Percentiles rank a stretch among this genome's conserved stretches.
Conservation (phyloP, 116 monocot species). For the Trichopus zeylanicus region DNA sequence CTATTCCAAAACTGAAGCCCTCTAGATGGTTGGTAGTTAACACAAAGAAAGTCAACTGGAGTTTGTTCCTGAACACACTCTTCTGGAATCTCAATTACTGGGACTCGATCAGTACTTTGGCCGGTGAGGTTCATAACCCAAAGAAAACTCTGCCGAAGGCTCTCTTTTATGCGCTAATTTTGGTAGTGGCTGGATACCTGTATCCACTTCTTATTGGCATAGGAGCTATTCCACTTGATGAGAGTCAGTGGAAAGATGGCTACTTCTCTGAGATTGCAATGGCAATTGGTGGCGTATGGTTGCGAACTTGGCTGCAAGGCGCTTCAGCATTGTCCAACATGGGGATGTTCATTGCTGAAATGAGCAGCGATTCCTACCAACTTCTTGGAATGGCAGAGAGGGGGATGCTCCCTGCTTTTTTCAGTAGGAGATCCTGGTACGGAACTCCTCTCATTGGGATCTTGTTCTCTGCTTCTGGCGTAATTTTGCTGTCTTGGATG, state of each 20-base stretch:
- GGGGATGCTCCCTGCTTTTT: slow-evolving; percentile 78
- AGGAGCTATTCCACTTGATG: slow-evolving; percentile 47
- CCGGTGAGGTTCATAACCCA: slow-evolving; percentile 71
- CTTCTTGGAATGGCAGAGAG: slow-evolving; percentile 85
- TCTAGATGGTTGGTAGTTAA: slow-evolving; percentile 50
- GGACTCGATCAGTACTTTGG: slow-evolving; percentile 72
- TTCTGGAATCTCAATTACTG: slow-evolving; percentile 88
- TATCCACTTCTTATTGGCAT: slow-evolving; percentile 65
- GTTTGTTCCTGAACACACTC: slow-evolving; percentile 67
- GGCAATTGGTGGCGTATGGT: slow-evolving; percentile 57
- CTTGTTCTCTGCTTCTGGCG: slow-evolving; percentile 66
- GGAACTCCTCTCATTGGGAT: slow-evolving; percentile 81
- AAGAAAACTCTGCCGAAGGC: slow-evolving; percentile 63
- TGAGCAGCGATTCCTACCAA: slow-evolving; percentile 81
- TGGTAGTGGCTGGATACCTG: slow-evolving; percentile 56
- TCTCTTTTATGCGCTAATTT: slow-evolving; percentile 55
- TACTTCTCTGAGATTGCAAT: slow-evolving; percentile 69
- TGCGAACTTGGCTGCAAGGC: slow-evolving; percentile 59
- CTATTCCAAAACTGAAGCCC: slow-evolving; percentile 42
- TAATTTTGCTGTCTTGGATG: slow-evolving; percentile 55
- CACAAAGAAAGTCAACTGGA: slow-evolving; percentile 44
- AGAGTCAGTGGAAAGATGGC: slow-evolving; percentile 65
- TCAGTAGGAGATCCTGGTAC: slow-evolving; percentile 46
- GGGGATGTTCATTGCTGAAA: slow-evolving; percentile 83
- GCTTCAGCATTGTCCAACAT: slow-evolving; percentile 74